These are phyloP conservation scores for Rheum nobile DNA, from an alignment of 148 eudicot species.

Conservation along the genomic window DNA sequence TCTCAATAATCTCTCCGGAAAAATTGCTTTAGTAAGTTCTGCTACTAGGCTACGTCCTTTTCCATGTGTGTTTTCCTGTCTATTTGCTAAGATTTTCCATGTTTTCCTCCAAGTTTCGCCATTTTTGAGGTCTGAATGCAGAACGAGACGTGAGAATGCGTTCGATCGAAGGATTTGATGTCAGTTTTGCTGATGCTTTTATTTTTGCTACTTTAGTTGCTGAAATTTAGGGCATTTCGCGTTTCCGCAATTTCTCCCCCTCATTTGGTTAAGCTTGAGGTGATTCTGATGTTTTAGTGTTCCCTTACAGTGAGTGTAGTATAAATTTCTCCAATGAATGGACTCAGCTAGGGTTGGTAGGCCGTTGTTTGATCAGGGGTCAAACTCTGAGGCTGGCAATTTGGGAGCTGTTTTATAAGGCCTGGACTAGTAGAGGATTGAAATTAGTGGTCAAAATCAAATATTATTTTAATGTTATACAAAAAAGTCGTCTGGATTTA, in stretches of 20 bases:
- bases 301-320: neutral
- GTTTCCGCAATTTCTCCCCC: neutral
- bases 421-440: neutral
- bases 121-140: neutral
- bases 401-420: neutral
- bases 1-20: neutral
- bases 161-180: neutral
- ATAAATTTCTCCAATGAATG: neutral
- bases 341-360: neutral
- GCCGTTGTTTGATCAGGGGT: neutral
- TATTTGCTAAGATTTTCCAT: neutral
- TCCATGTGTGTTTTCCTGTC: neutral
- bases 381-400: neutral
- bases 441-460: neutral
- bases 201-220: neutral
- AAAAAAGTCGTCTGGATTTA: neutral
- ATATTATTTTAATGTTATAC: neutral
- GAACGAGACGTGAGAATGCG: neutral
- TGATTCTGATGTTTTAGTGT: neutral
- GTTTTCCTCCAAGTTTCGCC: neutral
- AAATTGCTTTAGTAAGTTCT: neutral
- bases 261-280: neutral
- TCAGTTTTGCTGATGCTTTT: neutral
- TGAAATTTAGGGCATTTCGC: slow-evolving; percentile 5
- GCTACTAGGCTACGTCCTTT: neutral